phyloP scores from a whole-genome alignment of 345 rosid genomes.

The Bruguiera sexangula region DNA sequence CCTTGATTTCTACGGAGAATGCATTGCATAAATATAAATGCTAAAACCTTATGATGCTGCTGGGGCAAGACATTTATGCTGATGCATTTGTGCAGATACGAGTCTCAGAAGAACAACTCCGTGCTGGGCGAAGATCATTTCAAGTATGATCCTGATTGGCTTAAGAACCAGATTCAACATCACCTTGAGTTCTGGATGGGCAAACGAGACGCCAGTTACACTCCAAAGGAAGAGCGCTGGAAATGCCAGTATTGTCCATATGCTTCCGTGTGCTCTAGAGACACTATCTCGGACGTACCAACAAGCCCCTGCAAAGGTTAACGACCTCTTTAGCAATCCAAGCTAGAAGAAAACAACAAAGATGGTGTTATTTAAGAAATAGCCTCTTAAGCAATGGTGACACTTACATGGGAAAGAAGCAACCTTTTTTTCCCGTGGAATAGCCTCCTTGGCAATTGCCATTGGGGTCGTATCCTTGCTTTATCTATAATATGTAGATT shows the following conservation, averaged over 20 bases:
- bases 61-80: background rate
- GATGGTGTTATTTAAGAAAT: no score
- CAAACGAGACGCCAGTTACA: constrained; percentile 54
- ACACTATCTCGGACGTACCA: constrained; percentile 11
- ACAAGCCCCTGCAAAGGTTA: constrained; percentile 19
- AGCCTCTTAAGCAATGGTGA: no score
- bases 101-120: constrained; percentile 64
- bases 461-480: no score
- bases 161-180: constrained; percentile 34
- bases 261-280: constrained; percentile 44
- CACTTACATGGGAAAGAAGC: no score
- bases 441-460: no score
- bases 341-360: constrained; percentile 1
- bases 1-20: background rate
- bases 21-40: no score
- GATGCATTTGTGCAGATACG: constrained; percentile 51
- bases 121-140: constrained; percentile 63
- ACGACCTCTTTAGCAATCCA: background rate
- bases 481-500: no score
- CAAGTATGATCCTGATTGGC: constrained; percentile 52
- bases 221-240: constrained; percentile 78
- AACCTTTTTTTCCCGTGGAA: no score
- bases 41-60: background rate
- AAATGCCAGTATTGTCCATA: constrained; percentile 64
- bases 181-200: constrained; percentile 60